These are phyloP conservation scores for Tetragonia tetragonoides DNA, from an alignment of 148 eudicot genomes.

Conservation along the genomic window DNA sequence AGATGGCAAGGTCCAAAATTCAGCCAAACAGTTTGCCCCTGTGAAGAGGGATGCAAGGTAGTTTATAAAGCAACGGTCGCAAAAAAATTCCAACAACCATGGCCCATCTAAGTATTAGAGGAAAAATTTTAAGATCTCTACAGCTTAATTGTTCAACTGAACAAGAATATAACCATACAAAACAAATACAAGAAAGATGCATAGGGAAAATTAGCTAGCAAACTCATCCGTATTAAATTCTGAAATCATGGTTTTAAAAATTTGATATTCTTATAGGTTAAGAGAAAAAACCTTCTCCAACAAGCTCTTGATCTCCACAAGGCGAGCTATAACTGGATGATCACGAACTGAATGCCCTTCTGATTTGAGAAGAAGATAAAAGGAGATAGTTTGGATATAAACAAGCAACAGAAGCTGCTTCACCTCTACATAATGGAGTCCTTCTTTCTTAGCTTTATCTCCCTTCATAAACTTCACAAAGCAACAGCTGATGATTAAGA, in stretches of 20 bases:
- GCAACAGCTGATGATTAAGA: slow-evolving; percentile 7
- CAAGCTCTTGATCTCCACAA: slow-evolving; percentile 77
- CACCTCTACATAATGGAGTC: slow-evolving; percentile 79
- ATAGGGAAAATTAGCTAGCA: neutral
- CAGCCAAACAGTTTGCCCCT: neutral
- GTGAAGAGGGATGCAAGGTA: neutral
- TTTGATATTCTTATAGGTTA: neutral
- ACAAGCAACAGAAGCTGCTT: slow-evolving; percentile 68
- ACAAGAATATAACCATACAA: neutral
- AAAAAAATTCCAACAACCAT: neutral
- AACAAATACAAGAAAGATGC: neutral
- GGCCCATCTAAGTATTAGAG: neutral
- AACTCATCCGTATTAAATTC: neutral
- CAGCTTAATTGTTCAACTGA: neutral
- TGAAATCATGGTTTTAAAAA: neutral
- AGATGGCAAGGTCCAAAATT: neutral
- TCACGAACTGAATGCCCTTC: slow-evolving; percentile 88
- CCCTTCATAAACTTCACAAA: slow-evolving; percentile 51
- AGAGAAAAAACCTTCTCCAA: slow-evolving; percentile 56
- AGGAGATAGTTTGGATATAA: slow-evolving; percentile 86
- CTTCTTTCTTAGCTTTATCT: slow-evolving; percentile 46
- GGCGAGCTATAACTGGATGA: slow-evolving; percentile 92
- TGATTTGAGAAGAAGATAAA: slow-evolving; percentile 92
- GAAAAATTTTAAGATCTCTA: too few species aligned
- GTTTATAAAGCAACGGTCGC: neutral